Evolutionary conservation across 2,329 filamentous ascomycete genomes (phyloP), one percentile per base, ranked within the genome.

Genomic region (Botrytis deweyae): DNA sequence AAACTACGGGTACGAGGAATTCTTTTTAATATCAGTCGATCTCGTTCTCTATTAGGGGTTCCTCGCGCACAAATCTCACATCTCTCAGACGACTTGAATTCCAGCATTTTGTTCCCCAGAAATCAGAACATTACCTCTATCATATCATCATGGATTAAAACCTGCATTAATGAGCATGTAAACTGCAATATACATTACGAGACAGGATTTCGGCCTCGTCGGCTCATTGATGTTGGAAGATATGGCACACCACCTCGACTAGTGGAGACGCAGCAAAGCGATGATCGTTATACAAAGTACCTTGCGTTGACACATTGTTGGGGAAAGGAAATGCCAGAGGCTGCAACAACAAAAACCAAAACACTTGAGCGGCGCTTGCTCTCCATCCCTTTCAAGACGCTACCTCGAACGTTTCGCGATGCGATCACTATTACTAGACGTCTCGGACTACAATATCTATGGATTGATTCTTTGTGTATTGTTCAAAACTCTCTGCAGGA

Each of bases 181-280:
- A 70, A 52, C 25, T 77, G 75, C 25, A 63, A 70, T 20, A 69
- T 69, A n/a, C 55, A 55, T 25, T 77, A 76, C 40, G 75, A 76
- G 59, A 58, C 52, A 0, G 20, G 29, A 14, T 76, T 76, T 61
- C 61, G n/a, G 36, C 76, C 76, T n/a, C 72, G 70, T 25, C 63
- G 75, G 25, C 72, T 77, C 12, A 64, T 77, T 62, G 74, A 75
- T 49, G 75, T 77, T 52, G 61, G 74, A 10, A 49, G 36, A 10
- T 68, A 70, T 10, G 71, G 73, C n/a, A 38, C 36, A n/a, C 38
- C 63, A 20, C 69, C 74, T 44, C 58, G 62, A 36, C 55, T 74
- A 25, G 66, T 75, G 29, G 66, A 72, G 36, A 74, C 69, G 20
- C 66, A 16, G 33, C 22, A 33, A 20, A 36, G 7, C 61, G 33